Conservation (phyloP, 495 filamentous ascomycete genomes). For the Aspergillus baeticus region DNA sequence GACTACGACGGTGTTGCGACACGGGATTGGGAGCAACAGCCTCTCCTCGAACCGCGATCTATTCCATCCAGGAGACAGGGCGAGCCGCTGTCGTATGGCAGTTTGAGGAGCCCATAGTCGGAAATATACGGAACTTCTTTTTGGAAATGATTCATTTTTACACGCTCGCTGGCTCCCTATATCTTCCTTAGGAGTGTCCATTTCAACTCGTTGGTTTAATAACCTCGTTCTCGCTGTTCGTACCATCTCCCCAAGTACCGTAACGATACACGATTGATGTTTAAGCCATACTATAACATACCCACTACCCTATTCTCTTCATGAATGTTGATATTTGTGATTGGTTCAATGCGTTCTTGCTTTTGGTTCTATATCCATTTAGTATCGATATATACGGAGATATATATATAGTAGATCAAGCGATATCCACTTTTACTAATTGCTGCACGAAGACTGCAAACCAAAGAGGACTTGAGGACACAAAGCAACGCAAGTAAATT, state of each 20-base stretch:
- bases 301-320: slow-evolving; percentile 1
- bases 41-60: slow-evolving; percentile 6
- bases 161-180: too few species aligned
- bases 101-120: background rate
- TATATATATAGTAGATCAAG: too few species aligned
- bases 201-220: too few species aligned
- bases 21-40: slow-evolving; percentile 19
- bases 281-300: background rate
- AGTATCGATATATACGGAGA: too few species aligned
- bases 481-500: too few species aligned
- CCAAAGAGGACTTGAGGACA: too few species aligned
- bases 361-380: too few species aligned
- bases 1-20: slow-evolving; percentile 8
- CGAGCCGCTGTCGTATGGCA: slow-evolving; percentile 10
- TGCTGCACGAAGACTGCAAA: too few species aligned
- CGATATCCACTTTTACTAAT: background rate
- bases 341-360: too few species aligned
- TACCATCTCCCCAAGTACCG: background rate
- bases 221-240: too few species aligned
- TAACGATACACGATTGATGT: background rate
- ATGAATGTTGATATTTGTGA: background rate
- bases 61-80: background rate
- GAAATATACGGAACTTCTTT: background rate
- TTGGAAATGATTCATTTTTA: too few species aligned
- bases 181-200: too few species aligned